Conservation (phyloP, 2,329 filamentous ascomycete genomes). For the Aureobasidium sp. region DNA sequence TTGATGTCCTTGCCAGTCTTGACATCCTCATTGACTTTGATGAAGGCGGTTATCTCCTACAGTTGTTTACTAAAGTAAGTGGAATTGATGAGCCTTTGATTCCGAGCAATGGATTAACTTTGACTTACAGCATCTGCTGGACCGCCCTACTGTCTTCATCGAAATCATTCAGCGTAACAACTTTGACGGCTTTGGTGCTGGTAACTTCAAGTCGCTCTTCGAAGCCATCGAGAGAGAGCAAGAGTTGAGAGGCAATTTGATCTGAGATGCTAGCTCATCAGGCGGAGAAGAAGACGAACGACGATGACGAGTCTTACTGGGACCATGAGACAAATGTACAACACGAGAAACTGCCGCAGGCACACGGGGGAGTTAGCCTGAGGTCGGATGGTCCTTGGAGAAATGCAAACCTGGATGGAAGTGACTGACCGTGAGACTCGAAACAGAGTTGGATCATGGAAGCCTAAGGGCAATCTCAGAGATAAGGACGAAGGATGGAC, state of each 20-base stretch:
- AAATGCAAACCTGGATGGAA: background rate
- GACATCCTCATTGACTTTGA: constrained; percentile 95
- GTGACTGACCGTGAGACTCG: background rate
- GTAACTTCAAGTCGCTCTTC: constrained; percentile 92
- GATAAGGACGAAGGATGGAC: background rate
- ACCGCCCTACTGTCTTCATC: constrained; percentile 89
- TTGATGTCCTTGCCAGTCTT: constrained; percentile 66
- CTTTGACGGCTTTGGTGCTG: constrained; percentile 87
- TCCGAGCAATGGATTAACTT: background rate
- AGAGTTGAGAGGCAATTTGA: constrained; percentile 71
- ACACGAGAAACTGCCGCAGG: background rate
- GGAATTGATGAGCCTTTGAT: background rate
- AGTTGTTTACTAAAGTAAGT: constrained; percentile 49
- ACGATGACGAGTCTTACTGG: background rate
- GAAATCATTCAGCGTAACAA: constrained; percentile 92
- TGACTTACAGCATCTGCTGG: constrained; percentile 62
- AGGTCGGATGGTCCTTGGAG: too few species aligned
- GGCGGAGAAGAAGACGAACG: too few species aligned
- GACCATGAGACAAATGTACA: background rate
- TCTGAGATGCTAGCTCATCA: background rate
- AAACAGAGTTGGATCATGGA: background rate
- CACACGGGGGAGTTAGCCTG: background rate
- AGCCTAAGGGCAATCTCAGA: background rate
- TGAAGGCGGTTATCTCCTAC: constrained; percentile 75
- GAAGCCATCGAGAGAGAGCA: constrained; percentile 95